Percentiles rank a stretch among this genome's conserved stretches.
Conservation (phyloP, 768 basidiomycete species). For the Trametes sanguinea region DNA sequence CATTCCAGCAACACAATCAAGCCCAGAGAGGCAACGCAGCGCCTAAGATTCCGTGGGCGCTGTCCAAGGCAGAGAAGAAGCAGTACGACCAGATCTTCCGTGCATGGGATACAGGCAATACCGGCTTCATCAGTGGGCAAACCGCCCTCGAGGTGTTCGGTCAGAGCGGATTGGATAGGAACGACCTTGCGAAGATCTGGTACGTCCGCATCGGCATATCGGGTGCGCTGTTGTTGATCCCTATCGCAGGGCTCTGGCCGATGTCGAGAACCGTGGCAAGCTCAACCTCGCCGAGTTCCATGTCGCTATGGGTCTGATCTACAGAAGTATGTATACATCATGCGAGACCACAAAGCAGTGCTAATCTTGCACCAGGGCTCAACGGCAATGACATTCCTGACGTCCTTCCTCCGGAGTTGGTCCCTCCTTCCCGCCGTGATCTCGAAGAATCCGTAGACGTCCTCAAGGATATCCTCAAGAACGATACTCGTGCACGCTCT, state of each 20-base stretch:
- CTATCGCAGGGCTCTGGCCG: constrained; percentile 80
- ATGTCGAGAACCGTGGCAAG: constrained; percentile 92
- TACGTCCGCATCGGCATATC: constrained; percentile 40
- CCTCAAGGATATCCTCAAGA: constrained; percentile 82
- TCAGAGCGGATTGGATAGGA: constrained; percentile 83
- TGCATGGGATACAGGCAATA: constrained; percentile 84
- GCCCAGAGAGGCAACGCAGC: constrained; percentile 62
- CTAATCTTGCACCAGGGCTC: constrained; percentile 53
- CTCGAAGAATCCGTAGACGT: constrained; percentile 89
- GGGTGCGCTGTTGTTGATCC: background rate
- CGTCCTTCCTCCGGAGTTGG: constrained; percentile 81
- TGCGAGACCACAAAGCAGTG: background rate
- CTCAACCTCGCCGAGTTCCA: constrained; percentile 96
- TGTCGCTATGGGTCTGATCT: constrained; percentile 98
- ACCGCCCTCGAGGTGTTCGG: constrained; percentile 93
- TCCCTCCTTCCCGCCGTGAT: constrained; percentile 89
- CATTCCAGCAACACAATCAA: constrained; percentile 87
- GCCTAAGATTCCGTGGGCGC: constrained; percentile 81
- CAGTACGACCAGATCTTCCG: constrained; percentile 95
- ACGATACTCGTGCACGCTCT: constrained; percentile 78
- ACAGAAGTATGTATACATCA: constrained; percentile 71
- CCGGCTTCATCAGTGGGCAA: constrained; percentile 84
- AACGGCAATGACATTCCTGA: constrained; percentile 93
- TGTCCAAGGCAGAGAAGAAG: constrained; percentile 91
- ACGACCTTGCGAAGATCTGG: constrained; percentile 94